Base-by-base conservation (phyloP, 2,329 filamentous ascomycete species). In the Geosmithia putterillii region DNA sequence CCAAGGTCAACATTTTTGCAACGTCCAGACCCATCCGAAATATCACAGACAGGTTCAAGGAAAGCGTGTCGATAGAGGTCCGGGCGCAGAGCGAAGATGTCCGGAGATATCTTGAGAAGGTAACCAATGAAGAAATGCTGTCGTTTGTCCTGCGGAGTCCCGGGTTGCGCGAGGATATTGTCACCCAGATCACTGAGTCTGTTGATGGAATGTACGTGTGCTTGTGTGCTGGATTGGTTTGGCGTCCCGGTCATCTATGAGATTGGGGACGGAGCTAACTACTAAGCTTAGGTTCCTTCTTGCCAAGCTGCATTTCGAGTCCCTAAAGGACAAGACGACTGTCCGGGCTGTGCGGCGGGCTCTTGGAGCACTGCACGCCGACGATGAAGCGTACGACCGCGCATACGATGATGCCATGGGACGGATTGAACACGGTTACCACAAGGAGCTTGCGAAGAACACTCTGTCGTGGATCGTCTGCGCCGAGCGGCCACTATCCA, bases 321-420 rank as follows among this genome's bases (percentile, higher is more conserved):
- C 42, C 9, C 35, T 47, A 3, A 14, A 41, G n/a, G 38, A 23
- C 6, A 42, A 46, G 17, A 34, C 17, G 23, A 57, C 58, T 0
- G 41, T 41, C 1, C 65, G 61, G 40, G 51, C 50, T 3, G 49
- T 73, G 3, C 45, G 47, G 23, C 42, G 19, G 1, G 53, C 59
- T 2, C 46, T 73, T 0, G 7, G 46, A 21, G 48, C 47, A 0
- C 47, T 72, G 12, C 12, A 0, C 47, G 54, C 0, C 56, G 38
- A 15, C 59, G 58, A 2, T 48, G 43, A 47, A 17, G 55, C 52
- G 9, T 60, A 61, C 14, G 50, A 63, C 8, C 2, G 46, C 3
- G 61, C 63, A 0, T 76, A 76, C 37, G 41, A 58, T 0, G 45
- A 62, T 0, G 61, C 62, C 0, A 64, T 74, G 51, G 25, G 58